A percentile compares a stretch with the other conserved stretches of the same genome.
phyloP scores from a whole-genome alignment of 2,329 filamentous ascomycete species.

The Bipolaris zeicola region DNA sequence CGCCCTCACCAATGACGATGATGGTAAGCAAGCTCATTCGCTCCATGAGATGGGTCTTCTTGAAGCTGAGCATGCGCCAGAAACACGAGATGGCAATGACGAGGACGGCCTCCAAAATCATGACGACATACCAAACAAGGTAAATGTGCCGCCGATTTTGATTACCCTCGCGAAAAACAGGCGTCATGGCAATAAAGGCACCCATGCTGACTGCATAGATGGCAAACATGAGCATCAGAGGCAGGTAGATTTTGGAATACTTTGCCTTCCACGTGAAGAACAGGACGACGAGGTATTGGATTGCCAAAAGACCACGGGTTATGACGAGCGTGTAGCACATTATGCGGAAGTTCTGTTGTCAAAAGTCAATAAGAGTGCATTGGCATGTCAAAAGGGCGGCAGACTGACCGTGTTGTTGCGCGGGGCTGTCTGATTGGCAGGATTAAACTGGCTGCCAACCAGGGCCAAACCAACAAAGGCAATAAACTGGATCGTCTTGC shows the following conservation, averaged over 20 bases:
- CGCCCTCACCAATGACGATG: slow-evolving; percentile 70
- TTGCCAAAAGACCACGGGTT: slow-evolving; percentile 37
- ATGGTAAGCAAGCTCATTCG: slow-evolving; percentile 68
- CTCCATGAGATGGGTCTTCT: slow-evolving; percentile 66
- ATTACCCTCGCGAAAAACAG: slow-evolving; percentile 32
- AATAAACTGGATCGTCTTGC: slow-evolving; percentile 47
- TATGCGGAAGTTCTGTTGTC: slow-evolving; percentile 40
- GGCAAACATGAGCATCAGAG: slow-evolving; percentile 37
- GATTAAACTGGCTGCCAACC: slow-evolving; percentile 46
- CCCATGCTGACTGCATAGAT: slow-evolving; percentile 36
- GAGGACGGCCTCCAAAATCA: slow-evolving; percentile 58
- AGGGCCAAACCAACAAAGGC: slow-evolving; percentile 47
- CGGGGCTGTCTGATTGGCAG: slow-evolving; percentile 25
- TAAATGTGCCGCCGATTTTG: slow-evolving; percentile 31
- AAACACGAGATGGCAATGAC: slow-evolving; percentile 61
- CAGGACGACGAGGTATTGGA: slow-evolving; percentile 44
- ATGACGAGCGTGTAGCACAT: slow-evolving; percentile 45
- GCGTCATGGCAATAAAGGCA: slow-evolving; percentile 44
- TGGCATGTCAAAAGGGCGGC: fast-evolving
- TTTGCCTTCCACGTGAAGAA: slow-evolving; percentile 37
- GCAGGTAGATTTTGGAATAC: slow-evolving; percentile 44
- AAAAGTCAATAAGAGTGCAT: slow-evolving; percentile 8
- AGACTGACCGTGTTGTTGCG: slow-evolving; percentile 36
- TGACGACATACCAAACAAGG: slow-evolving; percentile 51
- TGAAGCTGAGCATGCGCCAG: slow-evolving; percentile 64